Evolutionary conservation across 805 yeast genomes (phyloP), one percentile per base, ranked within the genome.

Genomic region (Aciculoconidium aculeatum): DNA sequence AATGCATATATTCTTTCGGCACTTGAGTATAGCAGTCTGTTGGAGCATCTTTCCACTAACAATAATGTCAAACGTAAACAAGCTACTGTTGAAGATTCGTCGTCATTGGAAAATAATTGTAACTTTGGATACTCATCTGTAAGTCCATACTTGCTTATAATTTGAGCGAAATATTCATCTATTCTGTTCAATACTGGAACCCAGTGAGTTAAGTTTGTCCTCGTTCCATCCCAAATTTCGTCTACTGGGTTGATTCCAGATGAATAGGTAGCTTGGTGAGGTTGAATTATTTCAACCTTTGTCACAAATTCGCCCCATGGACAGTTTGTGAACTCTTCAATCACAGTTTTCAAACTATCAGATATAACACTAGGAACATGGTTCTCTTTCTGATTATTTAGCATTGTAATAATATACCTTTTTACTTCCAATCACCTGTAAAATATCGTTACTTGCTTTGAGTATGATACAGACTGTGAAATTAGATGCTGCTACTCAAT

Each of bases 201-300:
- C 92, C 95, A 88, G 35, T 77, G 78, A 36, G 69, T 70, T 18
- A 90, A 54, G 42, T 84, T 81, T 20, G 81, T 83, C 36, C 75
- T 64, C 6, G 85, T 79, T 14, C 77, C 58, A 17, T 69, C 70
- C 86, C 86, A 78, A 12, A 26, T 16, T n/a, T 12, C 10, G 11
- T 18, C n/a, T 18, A 8, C 21, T 8, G 21, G 21, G n/a, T 8
- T 18, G 8, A n/a, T 18, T 18, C n/a, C 21, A 8, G n/a, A 8
- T 8, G 8, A 18, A 8, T 18, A n/a, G 21, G 21, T n/a, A 18
- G n/a, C 8, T n/a, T 18, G 21, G 21, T 8, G 21, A 8, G 7
- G 15, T 5, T 12, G 23, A 13, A 26, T 16, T 6, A 3, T 14
- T 4, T 11, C 10, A 13, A 12, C 13, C 21, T 7, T n/a, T n/a